Evolutionary conservation across 371 early-diverging fungal genomes (phyloP).

Genomic region (Syncephalis fuscata): DNA sequence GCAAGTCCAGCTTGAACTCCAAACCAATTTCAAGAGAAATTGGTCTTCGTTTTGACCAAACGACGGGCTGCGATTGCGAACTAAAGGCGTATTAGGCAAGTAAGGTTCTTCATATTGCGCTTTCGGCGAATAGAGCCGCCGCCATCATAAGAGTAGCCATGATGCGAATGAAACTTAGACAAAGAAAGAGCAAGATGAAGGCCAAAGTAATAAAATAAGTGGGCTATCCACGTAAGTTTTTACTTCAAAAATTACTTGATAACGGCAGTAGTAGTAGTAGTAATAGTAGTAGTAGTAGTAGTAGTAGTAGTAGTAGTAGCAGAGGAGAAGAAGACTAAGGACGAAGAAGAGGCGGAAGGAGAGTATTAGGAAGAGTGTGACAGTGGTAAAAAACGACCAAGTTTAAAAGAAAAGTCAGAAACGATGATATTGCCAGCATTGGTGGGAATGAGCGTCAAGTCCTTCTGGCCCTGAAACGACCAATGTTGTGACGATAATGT

Average conservation of each 20-base stretch:
- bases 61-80: constrained; percentile 1
- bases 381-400: too few relatives aligned
- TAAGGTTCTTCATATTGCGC: constrained; percentile 54
- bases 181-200: too few relatives aligned
- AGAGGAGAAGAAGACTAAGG: neutral
- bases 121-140: constrained; percentile 43
- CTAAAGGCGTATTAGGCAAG: constrained; percentile 18
- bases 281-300: neutral
- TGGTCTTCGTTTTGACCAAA: constrained; percentile 1
- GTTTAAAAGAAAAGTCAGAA: too few relatives aligned
- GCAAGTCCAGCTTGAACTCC: constrained; percentile 57
- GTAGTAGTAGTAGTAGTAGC: neutral
- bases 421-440: neutral
- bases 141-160: constrained; percentile 9
- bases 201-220: too few relatives aligned
- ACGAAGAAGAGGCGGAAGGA: neutral
- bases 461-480: neutral
- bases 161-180: too few relatives aligned
- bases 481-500: neutral
- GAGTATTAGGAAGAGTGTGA: too few relatives aligned
- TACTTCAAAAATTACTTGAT: too few relatives aligned
- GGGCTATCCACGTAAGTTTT: too few relatives aligned
- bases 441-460: neutral
- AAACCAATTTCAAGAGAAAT: constrained; percentile 49
- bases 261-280: neutral